Percentiles rank a stretch among this genome's conserved stretches.
phyloP scores from a whole-genome alignment of 1,284 basidiomycete genomes.

The Cutaneotrichosporon sp. region DNA sequence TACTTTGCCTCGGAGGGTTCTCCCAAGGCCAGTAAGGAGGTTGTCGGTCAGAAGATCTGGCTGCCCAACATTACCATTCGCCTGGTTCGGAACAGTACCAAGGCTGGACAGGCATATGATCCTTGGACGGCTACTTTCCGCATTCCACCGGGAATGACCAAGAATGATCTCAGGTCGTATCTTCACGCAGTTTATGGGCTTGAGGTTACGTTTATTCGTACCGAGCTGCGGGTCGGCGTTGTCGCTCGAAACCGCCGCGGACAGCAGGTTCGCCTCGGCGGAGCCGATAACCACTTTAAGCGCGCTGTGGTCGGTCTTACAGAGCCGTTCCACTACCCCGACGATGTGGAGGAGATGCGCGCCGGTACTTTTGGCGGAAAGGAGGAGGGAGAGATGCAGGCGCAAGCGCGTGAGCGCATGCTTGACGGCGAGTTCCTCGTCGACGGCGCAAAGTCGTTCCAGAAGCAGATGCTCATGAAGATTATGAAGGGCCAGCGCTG shows the following conservation, averaged over 20 bases:
- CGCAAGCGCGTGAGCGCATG: constrained; percentile 60
- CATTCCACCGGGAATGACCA: constrained; percentile 76
- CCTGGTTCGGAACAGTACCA: constrained; percentile 80
- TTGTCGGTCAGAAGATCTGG: constrained; percentile 78
- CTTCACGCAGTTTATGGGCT: constrained; percentile 80
- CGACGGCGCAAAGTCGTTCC: constrained; percentile 59
- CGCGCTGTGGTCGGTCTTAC: constrained; percentile 82
- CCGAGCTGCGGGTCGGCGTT: constrained; percentile 76
- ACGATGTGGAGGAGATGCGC: constrained; percentile 70
- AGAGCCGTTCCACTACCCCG: constrained; percentile 87
- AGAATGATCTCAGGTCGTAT: constrained; percentile 86
- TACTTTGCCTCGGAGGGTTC: constrained; percentile 21
- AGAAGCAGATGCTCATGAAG: constrained; percentile 30
- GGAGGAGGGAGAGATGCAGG: constrained; percentile 54
- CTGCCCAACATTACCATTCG: constrained; percentile 83
- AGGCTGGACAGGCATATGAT: constrained; percentile 76
- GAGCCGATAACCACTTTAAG: constrained; percentile 66
- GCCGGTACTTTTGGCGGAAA: constrained; percentile 28
- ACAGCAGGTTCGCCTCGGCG: constrained; percentile 37
- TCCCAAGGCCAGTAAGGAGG: constrained; percentile 38
- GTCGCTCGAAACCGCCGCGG: constrained; percentile 50
- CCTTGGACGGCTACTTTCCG: constrained; percentile 93
- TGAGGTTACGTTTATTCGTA: constrained; percentile 86
- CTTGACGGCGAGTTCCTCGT: constrained; percentile 63
- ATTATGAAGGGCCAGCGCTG: constrained; percentile 48